Percentiles rank a stretch among this genome's conserved stretches.
Conservation (phyloP, 176 grass and related monocot genomes). For the Zoysia japonica region DNA sequence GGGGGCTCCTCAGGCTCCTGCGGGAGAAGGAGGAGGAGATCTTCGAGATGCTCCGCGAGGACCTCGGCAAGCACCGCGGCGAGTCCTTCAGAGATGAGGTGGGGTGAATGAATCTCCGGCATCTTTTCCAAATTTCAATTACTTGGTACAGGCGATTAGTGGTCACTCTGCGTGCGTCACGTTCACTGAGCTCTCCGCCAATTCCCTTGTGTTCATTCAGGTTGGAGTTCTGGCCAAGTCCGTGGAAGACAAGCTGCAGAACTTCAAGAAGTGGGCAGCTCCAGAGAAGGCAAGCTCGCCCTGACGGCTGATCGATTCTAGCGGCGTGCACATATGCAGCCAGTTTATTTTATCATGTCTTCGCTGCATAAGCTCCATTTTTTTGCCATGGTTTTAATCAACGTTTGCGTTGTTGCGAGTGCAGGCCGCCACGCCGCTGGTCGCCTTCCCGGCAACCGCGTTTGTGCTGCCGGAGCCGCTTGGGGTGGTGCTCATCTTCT, state of each 20-base stretch:
- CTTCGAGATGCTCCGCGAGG: slow-evolving; percentile 53
- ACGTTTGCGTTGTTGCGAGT: not conserved
- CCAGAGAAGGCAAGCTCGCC: slow-evolving; percentile 49
- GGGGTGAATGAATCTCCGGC: not conserved
- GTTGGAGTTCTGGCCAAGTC: slow-evolving; percentile 54
- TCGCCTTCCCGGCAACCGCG: slow-evolving; percentile 63
- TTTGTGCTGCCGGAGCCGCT: slow-evolving; percentile 71
- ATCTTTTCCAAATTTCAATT: too few species aligned
- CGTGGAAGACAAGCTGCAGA: slow-evolving; percentile 39
- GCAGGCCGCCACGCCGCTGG: slow-evolving; percentile 53
- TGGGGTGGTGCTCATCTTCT: slow-evolving; percentile 76
- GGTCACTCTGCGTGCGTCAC: not conserved
- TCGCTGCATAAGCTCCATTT: not conserved
- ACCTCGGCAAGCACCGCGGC: slow-evolving; percentile 61
- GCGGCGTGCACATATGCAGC: not conserved
- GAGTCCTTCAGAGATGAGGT: slow-evolving; percentile 80
- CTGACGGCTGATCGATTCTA: not conserved
- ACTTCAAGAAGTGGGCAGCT: slow-evolving; percentile 67
- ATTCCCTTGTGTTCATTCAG: slow-evolving; percentile 34
- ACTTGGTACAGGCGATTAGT: not conserved
- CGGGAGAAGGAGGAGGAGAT: slow-evolving; percentile 67
- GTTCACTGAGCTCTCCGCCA: not conserved
- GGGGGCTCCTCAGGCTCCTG: slow-evolving; percentile 51
- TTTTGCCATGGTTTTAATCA: not conserved
- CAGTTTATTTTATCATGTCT: not conserved